Base-by-base conservation (phyloP, 352 stramenopile species). In the Pythium brachiatum region DNA sequence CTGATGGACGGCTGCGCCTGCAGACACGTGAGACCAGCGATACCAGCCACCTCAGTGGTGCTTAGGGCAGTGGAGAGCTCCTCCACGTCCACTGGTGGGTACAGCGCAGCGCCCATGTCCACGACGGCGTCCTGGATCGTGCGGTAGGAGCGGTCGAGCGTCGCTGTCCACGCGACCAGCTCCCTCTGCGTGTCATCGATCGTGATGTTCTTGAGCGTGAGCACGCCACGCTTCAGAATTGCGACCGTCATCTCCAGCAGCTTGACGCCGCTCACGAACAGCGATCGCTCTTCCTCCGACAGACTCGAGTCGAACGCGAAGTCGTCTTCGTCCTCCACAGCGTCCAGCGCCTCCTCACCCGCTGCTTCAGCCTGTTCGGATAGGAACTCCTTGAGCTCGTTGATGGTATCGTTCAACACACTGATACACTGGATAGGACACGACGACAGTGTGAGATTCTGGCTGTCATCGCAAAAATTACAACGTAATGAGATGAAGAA, bases 61-160 rank as follows among this genome's bases (percentile, higher is more conserved):
- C 41, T 57, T 23, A 92, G 60, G 27, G 77, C 72, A 9, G 63
- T 65, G 27, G 57, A 31, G 43, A 93, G 63, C 53, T 90, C 82
- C 9, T 88, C 80, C 0, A 76, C 72, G 39, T 85, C 82, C 54
- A 93, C 77, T 4, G 86, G 86, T 34, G 86, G 86, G 61, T 88
- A 90, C 66, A 93, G 29, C 27, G 85, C 86, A n/a, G 86, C 86
- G 36, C 86, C 84, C 64, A 95, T 78, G 68, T 95, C 86, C 41
- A 95, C 84, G 43, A 95, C 71, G 2, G 74, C 76, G 52, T 88
- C 78, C 70, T 89, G 76, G 27, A 83, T 78, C 2, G 56, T 64
- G 13, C 72, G 72, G 72, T 95, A 95, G 52, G 63, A 76, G 16
- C 76, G 72, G 44, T 92, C 83, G 29, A 95, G 71, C 53, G 47